Percentiles rank a stretch among this genome's conserved stretches.
Conservation (phyloP, 2,329 filamentous ascomycete species). For the Penicillium paneum region DNA sequence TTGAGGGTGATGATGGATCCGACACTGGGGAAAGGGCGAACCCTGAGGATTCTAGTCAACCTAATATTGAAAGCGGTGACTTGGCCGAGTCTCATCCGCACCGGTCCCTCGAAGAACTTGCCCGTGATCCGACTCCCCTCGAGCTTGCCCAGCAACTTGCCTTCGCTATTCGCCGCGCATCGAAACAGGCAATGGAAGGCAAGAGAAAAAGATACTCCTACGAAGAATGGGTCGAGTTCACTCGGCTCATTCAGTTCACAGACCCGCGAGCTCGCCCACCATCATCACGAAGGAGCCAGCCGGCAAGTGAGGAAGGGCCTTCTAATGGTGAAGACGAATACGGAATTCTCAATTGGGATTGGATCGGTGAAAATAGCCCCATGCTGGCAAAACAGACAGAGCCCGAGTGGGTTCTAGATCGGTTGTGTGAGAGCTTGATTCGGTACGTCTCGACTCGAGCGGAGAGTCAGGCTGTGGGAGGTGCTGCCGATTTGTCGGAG, state of each 20-base stretch:
- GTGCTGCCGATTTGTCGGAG: constrained; percentile 7
- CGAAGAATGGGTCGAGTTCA: constrained; percentile 83
- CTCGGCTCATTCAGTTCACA: constrained; percentile 66
- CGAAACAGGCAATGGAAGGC: constrained; percentile 58
- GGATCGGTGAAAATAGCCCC: constrained; percentile 67
- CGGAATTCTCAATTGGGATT: constrained; percentile 65
- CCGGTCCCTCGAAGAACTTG: constrained; percentile 46
- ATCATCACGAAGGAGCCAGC: neutral
- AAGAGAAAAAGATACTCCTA: constrained; percentile 68
- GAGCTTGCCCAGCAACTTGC: constrained; percentile 62
- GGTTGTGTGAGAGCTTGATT: constrained; percentile 62
- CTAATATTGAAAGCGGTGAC: neutral
- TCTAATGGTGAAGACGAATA: constrained; percentile 52
- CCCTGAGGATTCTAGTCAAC: neutral
- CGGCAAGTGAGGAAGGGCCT: constrained; percentile 16
- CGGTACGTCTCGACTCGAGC: constrained; percentile 38
- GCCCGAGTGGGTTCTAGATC: constrained; percentile 64
- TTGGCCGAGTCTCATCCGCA: constrained; percentile 5
- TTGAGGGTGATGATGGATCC: constrained; percentile 34
- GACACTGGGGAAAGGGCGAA: constrained; percentile 8
- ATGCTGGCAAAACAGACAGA: constrained; percentile 63
- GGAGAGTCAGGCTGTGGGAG: constrained; percentile 5
- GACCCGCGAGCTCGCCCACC: constrained; percentile 27
- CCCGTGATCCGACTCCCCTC: constrained; percentile 50
- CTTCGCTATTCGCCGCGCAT: constrained; percentile 65